phyloP scores from a whole-genome alignment of 176 grass and related monocot species.

The Sorghum bicolor region Sorghum_bicolor_NCBIv3 NC_012874.2:4092001-4092500 shows the following conservation, averaged over 20 bases:
- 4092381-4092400: constrained; percentile 42
- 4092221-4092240: constrained; percentile 30
- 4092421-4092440: constrained; percentile 42
- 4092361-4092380: neutral
- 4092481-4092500: neutral
- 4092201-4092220: constrained; percentile 33
- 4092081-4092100: constrained; percentile 40
- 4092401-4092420: constrained; percentile 42
- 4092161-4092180: neutral
- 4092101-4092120: constrained; percentile 54
- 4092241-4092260: constrained; percentile 32
- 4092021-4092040: neutral
- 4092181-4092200: constrained; percentile 2
- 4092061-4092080: constrained; percentile 52
- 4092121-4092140: neutral
- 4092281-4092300: constrained; percentile 51
- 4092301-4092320: constrained; percentile 38
- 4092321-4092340: neutral
- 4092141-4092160: neutral
- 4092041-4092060: constrained; percentile 73
- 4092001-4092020: neutral
- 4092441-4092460: constrained; percentile 22
- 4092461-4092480: constrained; percentile 41
- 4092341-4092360: neutral
- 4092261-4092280: constrained; percentile 52